A percentile compares a stretch with the other conserved stretches of the same genome.
Evolutionary conservation across 306 rosid species (phyloP).

Genomic region (Spatholobus suberectus): DNA sequence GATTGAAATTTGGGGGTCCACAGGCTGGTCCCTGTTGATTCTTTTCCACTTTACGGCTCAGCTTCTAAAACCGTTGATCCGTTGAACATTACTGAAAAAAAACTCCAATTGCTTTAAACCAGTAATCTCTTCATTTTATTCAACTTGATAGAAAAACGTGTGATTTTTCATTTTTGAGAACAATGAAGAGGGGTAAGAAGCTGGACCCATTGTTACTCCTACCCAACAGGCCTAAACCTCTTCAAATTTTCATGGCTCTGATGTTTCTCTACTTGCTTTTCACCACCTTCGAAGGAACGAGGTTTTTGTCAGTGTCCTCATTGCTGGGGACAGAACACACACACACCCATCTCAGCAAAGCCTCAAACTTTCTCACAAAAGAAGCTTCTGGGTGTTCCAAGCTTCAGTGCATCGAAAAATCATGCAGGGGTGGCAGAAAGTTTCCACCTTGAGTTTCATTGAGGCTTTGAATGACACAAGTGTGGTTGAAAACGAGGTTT

Average conservation of each 20-base stretch:
- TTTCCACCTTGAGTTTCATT: conserved; percentile 69
- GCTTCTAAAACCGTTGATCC: conserved; percentile 1
- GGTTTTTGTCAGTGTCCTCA: conserved; percentile 47
- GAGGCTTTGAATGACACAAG: conserved; percentile 44
- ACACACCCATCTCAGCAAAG: conserved; percentile 35
- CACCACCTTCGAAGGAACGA: conserved; percentile 58
- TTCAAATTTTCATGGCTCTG: conserved; percentile 59
- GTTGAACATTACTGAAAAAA: conserved; percentile 4
- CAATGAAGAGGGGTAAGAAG: conserved; percentile 71
- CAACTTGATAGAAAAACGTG: not conserved
- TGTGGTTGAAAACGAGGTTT: conserved; percentile 42
- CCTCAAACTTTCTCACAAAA: conserved; percentile 39
- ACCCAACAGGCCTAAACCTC: conserved; percentile 50
- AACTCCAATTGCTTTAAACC: not conserved
- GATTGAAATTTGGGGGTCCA: not conserved
- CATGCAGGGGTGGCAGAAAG: conserved; percentile 54
- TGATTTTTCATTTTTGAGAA: conserved; percentile 27
- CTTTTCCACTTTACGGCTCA: conserved; percentile 10
- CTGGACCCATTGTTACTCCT: conserved; percentile 46
- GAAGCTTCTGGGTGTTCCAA: conserved; percentile 42
- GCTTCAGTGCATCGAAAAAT: conserved; percentile 47
- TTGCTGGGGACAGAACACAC: conserved; percentile 44
- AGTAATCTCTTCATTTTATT: conserved; percentile 9
- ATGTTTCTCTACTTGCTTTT: conserved; percentile 58
- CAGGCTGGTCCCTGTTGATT: not conserved